These are phyloP conservation scores for Cryphonectria naterciae DNA, from an alignment of 2,329 filamentous ascomycete species.

Conservation along the genomic window DNA sequence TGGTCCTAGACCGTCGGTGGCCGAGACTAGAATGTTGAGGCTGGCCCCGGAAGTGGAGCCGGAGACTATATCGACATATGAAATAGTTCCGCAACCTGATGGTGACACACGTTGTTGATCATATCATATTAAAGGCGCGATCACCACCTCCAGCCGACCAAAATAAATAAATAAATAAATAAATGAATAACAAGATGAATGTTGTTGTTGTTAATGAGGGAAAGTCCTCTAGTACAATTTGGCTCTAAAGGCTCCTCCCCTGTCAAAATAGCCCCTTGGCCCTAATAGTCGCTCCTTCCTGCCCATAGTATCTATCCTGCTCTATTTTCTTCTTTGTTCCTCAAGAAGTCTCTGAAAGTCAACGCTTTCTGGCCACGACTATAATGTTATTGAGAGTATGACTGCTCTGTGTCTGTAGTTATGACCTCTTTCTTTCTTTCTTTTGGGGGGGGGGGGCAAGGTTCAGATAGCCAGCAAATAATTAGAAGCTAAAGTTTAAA, in stretches of 20 bases:
- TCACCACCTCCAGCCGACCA: not conserved
- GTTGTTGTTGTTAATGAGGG: not conserved
- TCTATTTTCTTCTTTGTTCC: not conserved
- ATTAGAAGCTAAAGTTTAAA: not conserved
- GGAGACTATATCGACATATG: not conserved
- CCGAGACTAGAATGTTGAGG: slow-evolving; percentile 8
- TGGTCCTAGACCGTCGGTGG: slow-evolving; percentile 2
- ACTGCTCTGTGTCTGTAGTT: not conserved
- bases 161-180: too few species aligned
- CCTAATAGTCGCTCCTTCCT: not conserved
- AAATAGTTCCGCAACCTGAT: slow-evolving; percentile 10
- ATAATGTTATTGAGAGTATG: too few species aligned
- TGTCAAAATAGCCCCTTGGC: too few species aligned
- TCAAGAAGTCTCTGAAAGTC: not conserved
- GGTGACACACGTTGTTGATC: not conserved
- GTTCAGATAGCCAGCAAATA: too few species aligned
- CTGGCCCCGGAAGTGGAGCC: slow-evolving; percentile 6
- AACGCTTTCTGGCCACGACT: not conserved
- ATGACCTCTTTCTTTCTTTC: not conserved
- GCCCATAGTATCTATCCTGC: not conserved
- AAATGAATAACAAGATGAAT: not conserved
- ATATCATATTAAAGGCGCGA: not conserved
- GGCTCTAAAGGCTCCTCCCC: too few species aligned
- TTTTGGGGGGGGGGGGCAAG: too few species aligned
- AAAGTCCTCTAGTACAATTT: not conserved